phyloP scores from a whole-genome alignment of 768 basidiomycete genomes.

The Mycena rebaudengoi region DNA sequence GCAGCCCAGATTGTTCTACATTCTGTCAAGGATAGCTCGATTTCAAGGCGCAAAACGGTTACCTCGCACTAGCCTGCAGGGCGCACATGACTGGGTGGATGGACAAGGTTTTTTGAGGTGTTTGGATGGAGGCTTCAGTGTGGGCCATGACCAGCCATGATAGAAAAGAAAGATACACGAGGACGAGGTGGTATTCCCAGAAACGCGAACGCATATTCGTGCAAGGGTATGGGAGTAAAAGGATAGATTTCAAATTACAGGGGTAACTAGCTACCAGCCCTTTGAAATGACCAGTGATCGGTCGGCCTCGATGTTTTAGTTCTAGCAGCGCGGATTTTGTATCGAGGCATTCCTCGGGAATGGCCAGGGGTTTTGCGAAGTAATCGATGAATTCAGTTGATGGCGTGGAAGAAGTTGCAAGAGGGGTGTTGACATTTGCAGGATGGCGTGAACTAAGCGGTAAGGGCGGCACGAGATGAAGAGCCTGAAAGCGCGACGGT shows the following conservation, averaged over 20 bases:
- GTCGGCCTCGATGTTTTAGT: too few relatives aligned
- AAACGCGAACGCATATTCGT: background rate
- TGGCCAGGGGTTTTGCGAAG: too few relatives aligned
- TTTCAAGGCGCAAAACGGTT: background rate
- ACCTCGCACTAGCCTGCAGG: background rate
- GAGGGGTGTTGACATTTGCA: too few relatives aligned
- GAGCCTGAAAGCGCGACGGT: too few relatives aligned
- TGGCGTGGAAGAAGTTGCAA: too few relatives aligned
- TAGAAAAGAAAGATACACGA: background rate
- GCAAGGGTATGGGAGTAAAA: background rate
- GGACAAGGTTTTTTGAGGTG: background rate
- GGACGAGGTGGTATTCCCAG: background rate
- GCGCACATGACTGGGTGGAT: background rate
- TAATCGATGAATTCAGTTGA: too few relatives aligned
- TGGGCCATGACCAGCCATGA: background rate
- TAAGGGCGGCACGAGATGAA: too few relatives aligned
- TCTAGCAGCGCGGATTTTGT: too few relatives aligned
- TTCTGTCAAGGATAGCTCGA: background rate
- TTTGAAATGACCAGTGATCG: too few relatives aligned
- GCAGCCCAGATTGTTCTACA: background rate
- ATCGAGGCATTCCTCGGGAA: too few relatives aligned
- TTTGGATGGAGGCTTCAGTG: background rate
- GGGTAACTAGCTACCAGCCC: too few relatives aligned
- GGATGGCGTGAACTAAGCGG: too few relatives aligned
- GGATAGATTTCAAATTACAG: background rate